phyloP scores from a whole-genome alignment of 352 stramenopile species.

The Globisporangium okanoganense region DNA sequence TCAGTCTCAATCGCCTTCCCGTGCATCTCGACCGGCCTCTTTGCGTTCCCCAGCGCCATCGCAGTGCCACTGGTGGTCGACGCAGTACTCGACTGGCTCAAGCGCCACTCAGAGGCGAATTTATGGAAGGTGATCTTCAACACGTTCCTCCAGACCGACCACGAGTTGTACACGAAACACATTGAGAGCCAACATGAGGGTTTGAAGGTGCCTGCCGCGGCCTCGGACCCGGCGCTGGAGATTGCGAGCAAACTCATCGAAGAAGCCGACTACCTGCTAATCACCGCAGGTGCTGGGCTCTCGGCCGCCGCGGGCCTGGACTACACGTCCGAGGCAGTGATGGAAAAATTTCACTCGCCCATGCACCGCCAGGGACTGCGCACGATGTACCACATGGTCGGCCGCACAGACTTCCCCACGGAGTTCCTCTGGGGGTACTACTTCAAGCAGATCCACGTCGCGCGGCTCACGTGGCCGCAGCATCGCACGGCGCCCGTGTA shows the following conservation, averaged over 20 bases:
- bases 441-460: conserved; percentile 61
- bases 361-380: conserved; percentile 42
- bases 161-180: conserved; percentile 43
- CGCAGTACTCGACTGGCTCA: conserved; percentile 49
- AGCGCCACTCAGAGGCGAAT: conserved; percentile 24
- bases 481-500: conserved; percentile 56
- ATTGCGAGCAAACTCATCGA: conserved; percentile 32
- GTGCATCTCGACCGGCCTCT: conserved; percentile 67
- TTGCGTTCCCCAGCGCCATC: conserved; percentile 55
- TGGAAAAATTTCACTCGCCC: conserved; percentile 52
- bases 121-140: conserved; percentile 69
- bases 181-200: conserved; percentile 17
- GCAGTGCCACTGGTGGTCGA: conserved; percentile 43
- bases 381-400: conserved; percentile 62
- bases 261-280: conserved; percentile 56
- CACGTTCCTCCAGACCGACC: conserved; percentile 56
- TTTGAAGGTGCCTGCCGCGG: conserved; percentile 19
- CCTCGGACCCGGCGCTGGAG: conserved; percentile 22
- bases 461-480: conserved; percentile 42
- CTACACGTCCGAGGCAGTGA: conserved; percentile 63
- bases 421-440: conserved; percentile 56
- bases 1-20: conserved; percentile 39
- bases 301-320: conserved; percentile 66
- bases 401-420: conserved; percentile 36
- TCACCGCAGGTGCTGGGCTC: conserved; percentile 58